These are phyloP conservation scores for Rhypophila decipiens DNA, from an alignment of 495 filamentous ascomycete species.

Conservation along the genomic window DNA sequence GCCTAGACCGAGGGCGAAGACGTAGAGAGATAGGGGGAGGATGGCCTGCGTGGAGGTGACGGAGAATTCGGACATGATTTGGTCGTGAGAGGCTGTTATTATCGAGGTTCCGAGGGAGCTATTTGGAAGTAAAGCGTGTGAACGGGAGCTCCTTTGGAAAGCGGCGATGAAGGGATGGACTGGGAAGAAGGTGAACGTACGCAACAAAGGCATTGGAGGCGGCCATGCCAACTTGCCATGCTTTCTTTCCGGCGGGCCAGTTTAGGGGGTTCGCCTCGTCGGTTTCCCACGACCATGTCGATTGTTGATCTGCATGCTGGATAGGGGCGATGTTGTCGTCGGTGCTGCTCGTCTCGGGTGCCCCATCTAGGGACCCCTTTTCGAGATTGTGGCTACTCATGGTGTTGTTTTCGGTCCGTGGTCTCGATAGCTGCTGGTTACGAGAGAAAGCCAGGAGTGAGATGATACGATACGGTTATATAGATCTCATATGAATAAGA, in stretches of 20 bases:
- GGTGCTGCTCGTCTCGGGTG: background rate
- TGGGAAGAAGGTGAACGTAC: conserved; percentile 8
- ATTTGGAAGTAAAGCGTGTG: too few species aligned
- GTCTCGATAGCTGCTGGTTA: too few species aligned
- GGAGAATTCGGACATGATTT: conserved; percentile 41
- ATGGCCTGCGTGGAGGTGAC: conserved; percentile 46
- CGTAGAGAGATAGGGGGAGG: conserved; percentile 49
- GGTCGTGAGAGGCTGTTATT: conserved; percentile 38
- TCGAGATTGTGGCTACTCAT: background rate
- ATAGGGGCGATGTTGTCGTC: background rate
- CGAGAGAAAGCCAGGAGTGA: too few species aligned
- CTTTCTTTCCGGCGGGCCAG: conserved; percentile 49
- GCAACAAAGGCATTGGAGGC: conserved; percentile 38
- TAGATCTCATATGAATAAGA: too few species aligned
- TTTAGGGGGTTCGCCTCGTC: conserved; percentile 57
- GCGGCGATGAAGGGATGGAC: too few species aligned
- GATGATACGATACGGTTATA: too few species aligned
- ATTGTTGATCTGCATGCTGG: background rate
- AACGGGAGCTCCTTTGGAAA: too few species aligned
- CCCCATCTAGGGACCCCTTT: background rate
- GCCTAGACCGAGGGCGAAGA: conserved; percentile 52
- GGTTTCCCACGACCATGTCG: conserved; percentile 31
- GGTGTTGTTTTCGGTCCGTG: too few species aligned
- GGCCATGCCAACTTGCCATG: conserved; percentile 38
- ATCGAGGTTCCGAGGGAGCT: conserved; percentile 52